Base-by-base conservation (phyloP, 2,329 filamentous ascomycete genomes). In the Aureobasidium sp. region DNA sequence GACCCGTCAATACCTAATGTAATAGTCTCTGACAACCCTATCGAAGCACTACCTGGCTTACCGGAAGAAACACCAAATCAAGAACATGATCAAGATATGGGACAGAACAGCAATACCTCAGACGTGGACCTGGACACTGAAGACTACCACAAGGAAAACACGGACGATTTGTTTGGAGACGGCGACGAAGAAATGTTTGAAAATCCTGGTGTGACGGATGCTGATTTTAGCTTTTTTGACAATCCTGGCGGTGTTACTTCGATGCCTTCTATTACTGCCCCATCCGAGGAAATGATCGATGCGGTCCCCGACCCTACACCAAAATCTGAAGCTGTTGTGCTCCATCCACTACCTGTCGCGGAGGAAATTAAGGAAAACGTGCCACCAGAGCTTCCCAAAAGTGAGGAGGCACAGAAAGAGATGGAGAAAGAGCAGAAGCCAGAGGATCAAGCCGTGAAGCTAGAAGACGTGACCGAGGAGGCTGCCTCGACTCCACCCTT, bases 191-290 rank as follows among this genome's bases (percentile, higher is more conserved):
- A 90, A 66, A 83, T 87, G 67, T 90, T 90, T 73, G 85, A 82
- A n/a, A 83, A 86, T n/a, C 82, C 84, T 65, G 84, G 77, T n/a
- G 78, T 93, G n/a, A 92, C 87, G 1, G 90, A 94, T 67, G 89
- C 85, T 6, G 90, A 94, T 70, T 93, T 93, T 71, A 90, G 84
- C 71, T 93, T 92, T 72, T 93, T 93, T 67, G 89, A 93, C 68
- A 86, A 88, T 64, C 80, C 80, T 2, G 77, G 76, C 51, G 76
- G 71, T 27, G 47, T 34, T 1, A 1, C 20, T 17, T 76, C 72
- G 6, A 46, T 48, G 20, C 8, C 52, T 34, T 8, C 27, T 1
- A 27, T 55, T 13, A 24, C 43, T 39, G 44, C 15, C 1, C n/a
- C 29, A 2, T 3, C 32, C 13, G 34, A 59, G 24, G 34, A 44